phyloP scores from a whole-genome alignment of 2,329 filamentous ascomycete genomes.

The Paecilomyces sp. region DNA sequence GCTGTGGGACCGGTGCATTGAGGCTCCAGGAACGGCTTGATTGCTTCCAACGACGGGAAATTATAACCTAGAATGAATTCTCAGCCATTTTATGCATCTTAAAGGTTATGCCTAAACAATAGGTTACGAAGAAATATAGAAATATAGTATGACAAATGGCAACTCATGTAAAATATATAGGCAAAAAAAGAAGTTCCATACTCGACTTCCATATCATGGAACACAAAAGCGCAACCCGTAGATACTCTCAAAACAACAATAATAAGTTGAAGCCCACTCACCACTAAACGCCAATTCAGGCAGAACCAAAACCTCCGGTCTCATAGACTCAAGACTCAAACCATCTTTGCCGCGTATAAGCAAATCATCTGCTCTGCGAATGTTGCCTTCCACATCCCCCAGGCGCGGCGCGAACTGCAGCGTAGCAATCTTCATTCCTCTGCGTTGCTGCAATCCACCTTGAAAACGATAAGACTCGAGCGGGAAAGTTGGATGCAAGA shows the following conservation, averaged over 20 bases:
- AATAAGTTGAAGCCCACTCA: conserved; percentile 18
- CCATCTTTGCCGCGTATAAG: conserved; percentile 26
- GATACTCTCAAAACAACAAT: neutral
- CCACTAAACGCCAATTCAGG: conserved; percentile 58
- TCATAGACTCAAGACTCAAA: conserved; percentile 16
- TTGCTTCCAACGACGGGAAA: conserved; percentile 51
- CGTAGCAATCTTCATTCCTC: conserved; percentile 40
- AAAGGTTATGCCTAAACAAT: no score
- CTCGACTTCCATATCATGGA: no score
- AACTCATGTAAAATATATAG: neutral
- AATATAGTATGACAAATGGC: neutral
- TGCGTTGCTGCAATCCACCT: neutral
- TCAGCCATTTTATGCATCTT: neutral
- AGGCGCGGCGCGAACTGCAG: conserved; percentile 39
- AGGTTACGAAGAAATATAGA: neutral
- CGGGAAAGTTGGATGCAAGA: neutral
- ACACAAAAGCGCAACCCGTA: neutral
- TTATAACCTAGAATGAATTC: conserved; percentile 48
- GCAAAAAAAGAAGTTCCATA: neutral
- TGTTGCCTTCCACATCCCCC: conserved; percentile 39
- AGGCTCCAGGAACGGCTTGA: conserved; percentile 54
- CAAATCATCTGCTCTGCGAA: conserved; percentile 35
- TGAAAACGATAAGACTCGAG: neutral
- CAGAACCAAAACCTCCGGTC: conserved; percentile 52
- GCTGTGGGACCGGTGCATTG: conserved; percentile 48